Conservation (phyloP, 2,329 filamentous ascomycete genomes). For the Sordariomycetes sp. region DNA sequence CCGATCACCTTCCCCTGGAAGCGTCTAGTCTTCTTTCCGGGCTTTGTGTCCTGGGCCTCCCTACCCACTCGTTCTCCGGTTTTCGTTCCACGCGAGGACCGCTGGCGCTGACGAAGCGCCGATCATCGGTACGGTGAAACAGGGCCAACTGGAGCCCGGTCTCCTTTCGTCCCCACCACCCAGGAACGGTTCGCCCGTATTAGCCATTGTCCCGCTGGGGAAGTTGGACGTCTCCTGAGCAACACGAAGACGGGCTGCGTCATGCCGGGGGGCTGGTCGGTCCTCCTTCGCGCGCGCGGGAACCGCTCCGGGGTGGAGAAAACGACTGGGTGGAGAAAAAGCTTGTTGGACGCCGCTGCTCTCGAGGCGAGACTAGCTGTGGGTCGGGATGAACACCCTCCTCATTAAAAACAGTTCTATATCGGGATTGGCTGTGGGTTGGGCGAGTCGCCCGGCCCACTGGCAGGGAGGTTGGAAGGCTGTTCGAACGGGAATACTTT, state of each 20-base stretch:
- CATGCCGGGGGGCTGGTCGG: no score
- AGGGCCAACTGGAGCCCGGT: no score
- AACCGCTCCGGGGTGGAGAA: neutral
- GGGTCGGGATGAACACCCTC: neutral
- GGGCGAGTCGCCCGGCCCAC: neutral
- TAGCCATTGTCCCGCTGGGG: no score
- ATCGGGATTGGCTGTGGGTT: neutral
- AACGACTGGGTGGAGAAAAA: neutral
- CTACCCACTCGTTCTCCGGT: neutral
- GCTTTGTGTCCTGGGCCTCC: neutral
- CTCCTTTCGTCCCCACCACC: no score
- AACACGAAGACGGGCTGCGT: no score
- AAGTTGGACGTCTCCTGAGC: no score
- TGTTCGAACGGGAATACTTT: neutral
- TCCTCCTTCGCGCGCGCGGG: neutral
- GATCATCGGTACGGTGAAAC: no score
- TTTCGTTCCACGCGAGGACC: no score
- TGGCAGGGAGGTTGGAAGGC: neutral
- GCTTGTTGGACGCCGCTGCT: neutral
- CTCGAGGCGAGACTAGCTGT: neutral
- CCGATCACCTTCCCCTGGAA: neutral
- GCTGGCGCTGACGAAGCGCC: no score
- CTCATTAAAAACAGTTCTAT: neutral
- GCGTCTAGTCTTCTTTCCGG: neutral
- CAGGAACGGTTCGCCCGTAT: no score